These are phyloP conservation scores for Dendryphion nanum DNA, from an alignment of 2,329 filamentous ascomycete genomes.

Conservation along the genomic window DNA sequence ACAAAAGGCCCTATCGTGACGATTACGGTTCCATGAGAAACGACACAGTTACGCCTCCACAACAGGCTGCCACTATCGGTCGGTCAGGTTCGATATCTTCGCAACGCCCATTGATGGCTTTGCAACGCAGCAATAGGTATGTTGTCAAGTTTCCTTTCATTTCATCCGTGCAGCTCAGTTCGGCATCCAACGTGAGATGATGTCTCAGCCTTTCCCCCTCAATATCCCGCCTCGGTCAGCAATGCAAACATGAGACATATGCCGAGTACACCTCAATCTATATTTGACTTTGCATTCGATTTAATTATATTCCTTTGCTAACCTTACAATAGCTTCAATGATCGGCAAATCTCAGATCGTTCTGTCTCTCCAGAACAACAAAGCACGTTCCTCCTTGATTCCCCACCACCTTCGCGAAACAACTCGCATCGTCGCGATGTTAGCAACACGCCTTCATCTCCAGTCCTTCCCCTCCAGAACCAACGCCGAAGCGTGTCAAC, in stretches of 20 bases:
- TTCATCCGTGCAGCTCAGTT: too few species aligned
- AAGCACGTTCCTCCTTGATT: conserved; percentile 25
- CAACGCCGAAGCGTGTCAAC: conserved; percentile 27
- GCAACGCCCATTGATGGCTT: conserved; percentile 26
- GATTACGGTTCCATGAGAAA: conserved; percentile 24
- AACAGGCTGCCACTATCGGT: conserved; percentile 15
- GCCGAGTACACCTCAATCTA: too few species aligned
- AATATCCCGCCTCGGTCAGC: too few species aligned
- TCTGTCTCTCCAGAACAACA: conserved; percentile 9
- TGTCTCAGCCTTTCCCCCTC: too few species aligned
- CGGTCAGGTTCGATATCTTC: conserved; percentile 29
- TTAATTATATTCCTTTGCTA: too few species aligned
- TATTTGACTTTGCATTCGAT: too few species aligned
- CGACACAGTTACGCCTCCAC: conserved; percentile 24
- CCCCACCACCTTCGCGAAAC: conserved; percentile 19
- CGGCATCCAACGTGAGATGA: too few species aligned
- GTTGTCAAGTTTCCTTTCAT: too few species aligned
- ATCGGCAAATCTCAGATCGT: too few species aligned
- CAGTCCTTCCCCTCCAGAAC: conserved; percentile 26
- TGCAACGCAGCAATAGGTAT: conserved; percentile 30
- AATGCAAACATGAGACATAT: too few species aligned
- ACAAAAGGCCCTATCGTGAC: conserved; percentile 20
- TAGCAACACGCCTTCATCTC: conserved; percentile 32
- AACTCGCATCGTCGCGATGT: conserved; percentile 28
- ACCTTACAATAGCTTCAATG: too few species aligned